These are phyloP conservation scores for Epicoccum sorghinum DNA, from an alignment of 2,329 filamentous ascomycete species.

Conservation along the genomic window DNA sequence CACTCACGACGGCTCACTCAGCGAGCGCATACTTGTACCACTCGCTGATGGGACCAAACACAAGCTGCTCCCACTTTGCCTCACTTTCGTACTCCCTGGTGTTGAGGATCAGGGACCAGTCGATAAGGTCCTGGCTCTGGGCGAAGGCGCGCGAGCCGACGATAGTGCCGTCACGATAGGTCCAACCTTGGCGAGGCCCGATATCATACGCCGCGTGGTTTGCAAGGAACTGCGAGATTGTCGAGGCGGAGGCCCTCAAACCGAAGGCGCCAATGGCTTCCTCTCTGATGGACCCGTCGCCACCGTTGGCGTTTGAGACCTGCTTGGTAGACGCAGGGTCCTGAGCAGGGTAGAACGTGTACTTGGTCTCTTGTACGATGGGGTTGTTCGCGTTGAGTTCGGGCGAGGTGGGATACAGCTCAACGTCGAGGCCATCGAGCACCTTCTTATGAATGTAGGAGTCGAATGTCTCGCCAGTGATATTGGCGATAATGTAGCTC, in stretches of 20 bases:
- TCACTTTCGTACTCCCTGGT: conserved; percentile 13
- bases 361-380: conserved; percentile 21
- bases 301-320: conserved; percentile 18
- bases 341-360: conserved; percentile 5
- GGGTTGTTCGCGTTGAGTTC: conserved; percentile 13
- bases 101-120: conserved; percentile 15
- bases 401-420: conserved; percentile 16
- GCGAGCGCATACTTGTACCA: conserved; percentile 3
- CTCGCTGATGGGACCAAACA: neutral
- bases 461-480: conserved; percentile 22
- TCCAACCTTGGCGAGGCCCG: conserved; percentile 1
- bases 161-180: conserved; percentile 9
- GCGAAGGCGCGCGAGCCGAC: conserved; percentile 12
- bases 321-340: conserved; percentile 1
- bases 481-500: conserved; percentile 21
- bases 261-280: conserved; percentile 21
- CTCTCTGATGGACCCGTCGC: conserved; percentile 27
- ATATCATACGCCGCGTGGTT: conserved; percentile 5
- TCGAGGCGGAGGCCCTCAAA: conserved; percentile 23
- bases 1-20: neutral
- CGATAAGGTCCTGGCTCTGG: conserved; percentile 4
- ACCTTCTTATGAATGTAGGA: conserved; percentile 24
- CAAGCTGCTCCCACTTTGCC: conserved; percentile 1
- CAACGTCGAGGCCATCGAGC: conserved; percentile 19
- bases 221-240: conserved; percentile 22